Evolutionary conservation across 2,329 filamentous ascomycete species (phyloP), one percentile per base, ranked within the genome.

Genomic region (Talaromyces marneffei): DNA sequence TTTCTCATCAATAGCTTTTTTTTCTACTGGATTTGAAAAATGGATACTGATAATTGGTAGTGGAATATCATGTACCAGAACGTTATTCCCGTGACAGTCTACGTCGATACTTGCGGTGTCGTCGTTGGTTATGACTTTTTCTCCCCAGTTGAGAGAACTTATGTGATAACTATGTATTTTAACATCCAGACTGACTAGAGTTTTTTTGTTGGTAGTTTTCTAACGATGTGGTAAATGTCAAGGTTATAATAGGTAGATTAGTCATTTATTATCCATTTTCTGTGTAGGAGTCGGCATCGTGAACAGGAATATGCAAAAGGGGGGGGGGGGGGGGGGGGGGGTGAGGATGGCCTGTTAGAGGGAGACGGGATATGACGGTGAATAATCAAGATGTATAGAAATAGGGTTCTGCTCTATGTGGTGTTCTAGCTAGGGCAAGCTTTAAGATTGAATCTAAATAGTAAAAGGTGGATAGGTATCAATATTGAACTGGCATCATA

Each of bases 81-180:
- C 0, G 65, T 60, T 2, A 69, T 78, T 14, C 74, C 76, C 0
- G 73, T 76, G 0, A 77, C 74, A 0, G 68, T 75, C 0, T 77
- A 69, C 18, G 71, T 77, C 0, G 67, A 72, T 33, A 64, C 55
- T n/a, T 76, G 73, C 57, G 65, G 67, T 58, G 29, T 72, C 3
- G 62, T 77, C 1, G 73, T 74, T 37, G 75, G 75, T 0, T 77
- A 76, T 39, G 74, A 77, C 56, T 78, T 65, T 27, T 65, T 66
- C 56, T 48, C 56, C 2, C 56, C 56, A 3, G 10, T 29, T 2
- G n/a, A 37, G 56, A 48, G 56, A 33, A 59, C 56, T 10, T 37
- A 52, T 48, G 56, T 59, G 44, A 59, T 59, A 12, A 59, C 56
- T 5, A 50, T 59, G 56, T 59, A 37, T 33, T 59, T 59, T 14